phyloP scores from a whole-genome alignment of 2,329 filamentous ascomycete genomes.

The Rasamsonia emersonii region DNA sequence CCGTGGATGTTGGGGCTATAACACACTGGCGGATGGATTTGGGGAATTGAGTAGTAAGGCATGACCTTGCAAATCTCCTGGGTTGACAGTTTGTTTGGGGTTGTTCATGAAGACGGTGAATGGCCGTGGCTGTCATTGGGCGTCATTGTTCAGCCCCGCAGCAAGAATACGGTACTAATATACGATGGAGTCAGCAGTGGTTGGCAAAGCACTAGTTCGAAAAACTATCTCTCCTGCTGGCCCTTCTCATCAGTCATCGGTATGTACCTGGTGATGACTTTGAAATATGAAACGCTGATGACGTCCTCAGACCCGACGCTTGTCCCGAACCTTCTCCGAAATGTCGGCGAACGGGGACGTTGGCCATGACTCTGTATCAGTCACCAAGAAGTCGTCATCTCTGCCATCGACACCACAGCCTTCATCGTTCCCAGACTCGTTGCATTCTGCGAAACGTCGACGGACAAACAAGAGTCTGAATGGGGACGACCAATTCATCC shows the following conservation, averaged over 20 bases:
- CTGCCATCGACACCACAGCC: slow-evolving; percentile 9
- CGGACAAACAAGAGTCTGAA: background rate
- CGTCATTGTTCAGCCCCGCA: no score
- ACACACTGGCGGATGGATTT: no score
- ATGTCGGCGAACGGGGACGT: slow-evolving; percentile 8
- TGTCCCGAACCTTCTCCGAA: background rate
- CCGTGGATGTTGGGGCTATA: no score
- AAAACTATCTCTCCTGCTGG: background rate
- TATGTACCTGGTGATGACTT: no score
- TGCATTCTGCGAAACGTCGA: slow-evolving; percentile 1
- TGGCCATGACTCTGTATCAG: background rate
- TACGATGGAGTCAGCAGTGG: no score
- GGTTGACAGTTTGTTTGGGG: no score
- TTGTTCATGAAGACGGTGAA: no score
- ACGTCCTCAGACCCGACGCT: slow-evolving; percentile 1
- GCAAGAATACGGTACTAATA: no score
- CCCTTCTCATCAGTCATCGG: background rate
- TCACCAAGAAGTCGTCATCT: slow-evolving; percentile 6
- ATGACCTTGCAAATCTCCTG: no score
- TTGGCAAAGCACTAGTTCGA: background rate
- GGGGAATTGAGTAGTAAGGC: no score
- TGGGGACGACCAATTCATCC: slow-evolving; percentile 5
- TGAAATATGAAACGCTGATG: slow-evolving; percentile 1
- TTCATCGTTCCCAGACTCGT: slow-evolving; percentile 7
- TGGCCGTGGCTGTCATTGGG: no score